These are phyloP conservation scores for Pulveroboletus sp. DNA, from an alignment of 768 basidiomycete genomes.

Conservation along the genomic window DNA sequence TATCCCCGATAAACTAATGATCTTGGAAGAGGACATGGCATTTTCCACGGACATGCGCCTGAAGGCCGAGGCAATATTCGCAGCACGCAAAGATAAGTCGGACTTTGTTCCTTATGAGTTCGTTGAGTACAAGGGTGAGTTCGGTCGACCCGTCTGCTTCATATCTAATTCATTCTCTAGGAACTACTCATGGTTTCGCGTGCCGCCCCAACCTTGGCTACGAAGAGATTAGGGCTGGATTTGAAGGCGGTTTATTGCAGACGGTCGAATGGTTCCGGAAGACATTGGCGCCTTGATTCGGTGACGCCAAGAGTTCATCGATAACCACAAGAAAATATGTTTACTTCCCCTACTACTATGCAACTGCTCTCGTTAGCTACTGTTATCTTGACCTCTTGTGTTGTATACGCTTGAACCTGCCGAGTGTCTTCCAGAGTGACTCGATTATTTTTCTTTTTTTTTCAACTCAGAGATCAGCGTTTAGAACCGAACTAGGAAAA, in stretches of 20 bases:
- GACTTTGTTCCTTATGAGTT: conserved; percentile 34
- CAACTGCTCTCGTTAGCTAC: too few relatives aligned
- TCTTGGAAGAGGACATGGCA: conserved; percentile 29
- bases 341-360: too few relatives aligned
- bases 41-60: conserved; percentile 26
- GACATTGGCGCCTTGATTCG: conserved; percentile 22
- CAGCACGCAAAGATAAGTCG: conserved; percentile 24
- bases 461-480: too few relatives aligned
- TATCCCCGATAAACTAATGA: neutral
- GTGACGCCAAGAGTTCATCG: neutral
- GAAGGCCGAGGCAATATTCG: conserved; percentile 29
- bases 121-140: conserved; percentile 33
- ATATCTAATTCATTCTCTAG: conserved; percentile 22
- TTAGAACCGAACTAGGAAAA: too few relatives aligned
- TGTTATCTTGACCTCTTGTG: too few relatives aligned
- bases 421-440: too few relatives aligned
- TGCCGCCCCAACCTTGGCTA: conserved; percentile 40
- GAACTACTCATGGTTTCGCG: conserved; percentile 47
- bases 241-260: conserved; percentile 41
- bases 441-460: too few relatives aligned
- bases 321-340: too few relatives aligned
- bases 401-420: too few relatives aligned
- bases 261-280: conserved; percentile 40
- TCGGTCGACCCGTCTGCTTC: neutral
- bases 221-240: conserved; percentile 41